Conservation (phyloP, 345 rosid genomes). For the Limnanthes douglasii region DNA sequence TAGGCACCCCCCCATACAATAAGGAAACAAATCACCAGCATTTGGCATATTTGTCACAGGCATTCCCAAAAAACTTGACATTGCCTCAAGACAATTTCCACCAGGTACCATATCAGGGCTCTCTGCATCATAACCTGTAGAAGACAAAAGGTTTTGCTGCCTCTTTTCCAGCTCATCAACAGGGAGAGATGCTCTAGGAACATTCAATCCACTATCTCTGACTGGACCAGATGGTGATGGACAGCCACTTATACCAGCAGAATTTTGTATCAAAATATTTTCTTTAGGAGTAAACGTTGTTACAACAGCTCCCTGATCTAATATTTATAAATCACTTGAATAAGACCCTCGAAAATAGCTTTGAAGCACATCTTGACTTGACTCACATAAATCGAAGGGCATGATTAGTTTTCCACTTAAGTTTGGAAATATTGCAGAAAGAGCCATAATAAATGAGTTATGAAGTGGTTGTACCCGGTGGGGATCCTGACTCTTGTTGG, state of each 20-base stretch:
- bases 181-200: conserved; percentile 51
- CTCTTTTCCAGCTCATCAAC: conserved; percentile 77
- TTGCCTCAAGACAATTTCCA: conserved; percentile 60
- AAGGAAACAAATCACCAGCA: conserved; percentile 44
- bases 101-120: conserved; percentile 31
- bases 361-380: conserved; percentile 45
- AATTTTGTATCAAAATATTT: conserved; percentile 33
- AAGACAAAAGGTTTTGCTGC: too few species aligned
- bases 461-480: conserved; percentile 51
- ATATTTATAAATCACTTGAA: conserved; percentile 27
- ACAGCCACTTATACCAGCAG: conserved; percentile 37
- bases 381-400: conserved; percentile 91
- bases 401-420: conserved; percentile 45
- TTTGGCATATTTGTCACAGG: conserved; percentile 40
- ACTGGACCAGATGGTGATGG: conserved; percentile 37
- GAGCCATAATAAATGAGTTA: conserved; percentile 57
- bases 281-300: conserved; percentile 35
- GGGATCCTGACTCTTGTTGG: conserved; percentile 17
- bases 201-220: conserved; percentile 55
- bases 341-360: conserved; percentile 42
- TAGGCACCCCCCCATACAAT: conserved; percentile 45
- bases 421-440: conserved; percentile 67
- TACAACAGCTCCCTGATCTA: conserved; percentile 53
- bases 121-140: too few species aligned
- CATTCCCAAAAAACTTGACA: conserved; percentile 65